Evolutionary conservation across 352 stramenopile species (phyloP), one percentile per base, ranked within the genome.

Genomic region (Globisporangium nagaii): DNA sequence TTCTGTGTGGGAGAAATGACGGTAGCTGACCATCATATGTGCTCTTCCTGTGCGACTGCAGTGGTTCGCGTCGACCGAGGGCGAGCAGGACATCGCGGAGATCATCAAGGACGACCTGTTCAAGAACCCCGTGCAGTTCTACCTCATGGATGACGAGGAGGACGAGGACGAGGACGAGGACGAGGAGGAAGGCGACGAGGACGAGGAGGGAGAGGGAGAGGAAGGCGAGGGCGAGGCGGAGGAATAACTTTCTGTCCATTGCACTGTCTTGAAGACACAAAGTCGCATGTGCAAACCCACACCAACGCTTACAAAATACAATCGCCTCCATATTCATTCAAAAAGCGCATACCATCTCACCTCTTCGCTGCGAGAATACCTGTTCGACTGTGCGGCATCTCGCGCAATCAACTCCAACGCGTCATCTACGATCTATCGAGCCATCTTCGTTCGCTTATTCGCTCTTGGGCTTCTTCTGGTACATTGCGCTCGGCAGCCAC

Each of bases 101-200:
- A 71, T 84, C 44, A 88, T 92, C 49, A 88, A 90, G 71, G 79
- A 92, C 53, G 81, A 92, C 31, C 35, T 88, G 5, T 92, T 73
- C 79, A 90, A 88, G 70, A 75, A 72, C 55, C 77, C 81, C 13
- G 70, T 90, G 36, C 62, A 56, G 71, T 84, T 73, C 49, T 92
- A 77, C 66, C 15, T 75, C 27, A 62, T 61, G 17, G 44, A 61
- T 53, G 71, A 80, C 20, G 73, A 71, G 4, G 71, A 85, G 1
- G 76, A 83, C 2, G 70, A 65, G 0, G 72, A 61, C 10, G 74
- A 72, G 0, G 72, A 75, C 1, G 62, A 66, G 0, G 67, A 77
- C 0, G 70, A 71, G 0, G 51, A 66, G 2, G 57, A 49, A 0
- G 61, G 62, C 2, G 60, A 57, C 2, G 60, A 53, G 1, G 55